Evolutionary conservation across 2,329 filamentous ascomycete genomes (phyloP).

Genomic region (Colletotrichum graminicola): DNA sequence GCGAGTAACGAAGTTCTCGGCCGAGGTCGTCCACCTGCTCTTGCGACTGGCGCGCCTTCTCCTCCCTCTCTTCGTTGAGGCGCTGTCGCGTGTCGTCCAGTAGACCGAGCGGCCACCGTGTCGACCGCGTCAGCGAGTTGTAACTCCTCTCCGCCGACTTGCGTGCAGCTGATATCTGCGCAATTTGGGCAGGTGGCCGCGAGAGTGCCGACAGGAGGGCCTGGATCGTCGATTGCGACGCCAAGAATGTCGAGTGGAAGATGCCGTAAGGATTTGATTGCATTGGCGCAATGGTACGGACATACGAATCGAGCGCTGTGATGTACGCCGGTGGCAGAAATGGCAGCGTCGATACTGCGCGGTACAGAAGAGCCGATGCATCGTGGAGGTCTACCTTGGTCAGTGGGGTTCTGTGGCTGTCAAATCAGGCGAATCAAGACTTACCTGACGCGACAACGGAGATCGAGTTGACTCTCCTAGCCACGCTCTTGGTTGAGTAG

Average conservation of each 20-base stretch:
- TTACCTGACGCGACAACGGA: constrained; percentile 73
- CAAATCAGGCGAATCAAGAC: constrained; percentile 40
- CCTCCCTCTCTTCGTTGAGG: constrained; percentile 85
- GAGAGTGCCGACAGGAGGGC: constrained; percentile 85
- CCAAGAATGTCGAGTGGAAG: constrained; percentile 82
- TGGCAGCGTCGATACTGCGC: constrained; percentile 65
- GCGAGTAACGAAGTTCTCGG: constrained; percentile 88
- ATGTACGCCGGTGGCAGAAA: constrained; percentile 79
- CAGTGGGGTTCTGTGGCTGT: background rate
- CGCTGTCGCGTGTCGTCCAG: constrained; percentile 89
- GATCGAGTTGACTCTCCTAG: constrained; percentile 81
- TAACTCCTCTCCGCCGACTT: constrained; percentile 82
- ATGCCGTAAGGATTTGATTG: constrained; percentile 79
- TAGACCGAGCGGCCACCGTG: constrained; percentile 83
- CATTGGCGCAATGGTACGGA: constrained; percentile 71
- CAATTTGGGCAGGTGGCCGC: constrained; percentile 82
- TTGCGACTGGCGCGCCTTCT: constrained; percentile 78
- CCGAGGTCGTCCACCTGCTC: constrained; percentile 80
- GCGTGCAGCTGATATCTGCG: constrained; percentile 78
- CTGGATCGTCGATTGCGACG: constrained; percentile 85
- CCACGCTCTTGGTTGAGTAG: constrained; percentile 83
- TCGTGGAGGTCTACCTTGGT: constrained; percentile 73
- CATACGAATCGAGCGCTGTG: constrained; percentile 79
- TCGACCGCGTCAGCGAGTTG: constrained; percentile 78
- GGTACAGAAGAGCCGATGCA: constrained; percentile 68